A percentile compares a stretch with the other conserved stretches of the same genome.
Evolutionary conservation across 2,329 filamentous ascomycete genomes (phyloP).

Genomic region (Moelleriella libera): DNA sequence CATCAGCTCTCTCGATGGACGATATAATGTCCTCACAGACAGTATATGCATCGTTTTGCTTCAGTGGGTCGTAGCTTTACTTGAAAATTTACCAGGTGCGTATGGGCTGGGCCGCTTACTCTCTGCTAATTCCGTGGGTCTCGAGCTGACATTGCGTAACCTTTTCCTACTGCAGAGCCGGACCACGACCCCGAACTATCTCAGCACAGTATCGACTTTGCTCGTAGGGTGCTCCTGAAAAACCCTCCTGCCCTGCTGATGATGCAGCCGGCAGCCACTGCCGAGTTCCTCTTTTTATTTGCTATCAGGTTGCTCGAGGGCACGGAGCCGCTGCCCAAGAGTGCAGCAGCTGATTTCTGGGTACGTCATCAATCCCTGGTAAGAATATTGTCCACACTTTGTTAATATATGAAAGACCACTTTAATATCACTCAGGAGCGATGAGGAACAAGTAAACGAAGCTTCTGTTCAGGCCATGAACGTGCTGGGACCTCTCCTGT

Average conservation of each 20-base stretch:
- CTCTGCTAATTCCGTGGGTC: neutral
- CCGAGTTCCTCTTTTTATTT: conserved; percentile 59
- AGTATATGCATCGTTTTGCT: conserved; percentile 37
- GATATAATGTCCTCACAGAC: conserved; percentile 26
- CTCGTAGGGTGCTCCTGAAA: conserved; percentile 47
- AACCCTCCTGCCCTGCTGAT: conserved; percentile 47
- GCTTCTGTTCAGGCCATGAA: conserved; percentile 34
- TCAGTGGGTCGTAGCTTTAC: conserved; percentile 46
- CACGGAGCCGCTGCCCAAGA: conserved; percentile 62
- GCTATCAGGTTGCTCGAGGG: conserved; percentile 55
- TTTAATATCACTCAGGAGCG: conserved; percentile 34
- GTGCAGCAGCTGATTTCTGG: conserved; percentile 63
- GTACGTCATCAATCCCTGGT: conserved; percentile 23
- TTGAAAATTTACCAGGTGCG: conserved; percentile 46
- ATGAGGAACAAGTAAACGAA: conserved; percentile 25
- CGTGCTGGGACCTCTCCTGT: conserved; percentile 47
- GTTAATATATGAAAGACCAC: conserved; percentile 18
- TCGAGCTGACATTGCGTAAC: neutral
- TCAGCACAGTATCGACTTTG: conserved; percentile 60
- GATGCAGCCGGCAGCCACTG: conserved; percentile 37
- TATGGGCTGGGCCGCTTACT: neutral
- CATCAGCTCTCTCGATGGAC: conserved; percentile 41
- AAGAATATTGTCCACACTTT: no score
- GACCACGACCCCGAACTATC: conserved; percentile 62
- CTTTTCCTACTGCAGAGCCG: conserved; percentile 20